These are phyloP conservation scores for Actinomortierella ambigua DNA, from an alignment of 371 early-diverging fungal species.

Conservation along the genomic window DNA sequence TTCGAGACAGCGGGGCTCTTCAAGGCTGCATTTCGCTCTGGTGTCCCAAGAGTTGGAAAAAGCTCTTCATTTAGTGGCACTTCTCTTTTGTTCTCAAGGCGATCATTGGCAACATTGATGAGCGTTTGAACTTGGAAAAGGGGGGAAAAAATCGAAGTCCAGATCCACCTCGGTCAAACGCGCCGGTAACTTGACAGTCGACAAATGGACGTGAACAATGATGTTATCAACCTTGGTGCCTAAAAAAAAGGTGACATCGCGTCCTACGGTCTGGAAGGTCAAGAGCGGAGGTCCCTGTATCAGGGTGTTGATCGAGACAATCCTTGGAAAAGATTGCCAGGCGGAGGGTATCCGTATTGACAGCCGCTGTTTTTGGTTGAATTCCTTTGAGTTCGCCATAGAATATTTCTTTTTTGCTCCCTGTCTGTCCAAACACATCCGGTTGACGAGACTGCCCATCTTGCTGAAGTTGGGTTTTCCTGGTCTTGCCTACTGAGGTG, in stretches of 20 bases:
- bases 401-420: conserved; percentile 4
- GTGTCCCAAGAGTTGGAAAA: conserved; percentile 17
- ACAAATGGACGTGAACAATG: conserved; percentile 8
- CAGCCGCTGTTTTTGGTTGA: conserved; percentile 3
- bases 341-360: conserved; percentile 12
- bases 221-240: conserved; percentile 10
- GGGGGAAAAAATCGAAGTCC: conserved; percentile 12
- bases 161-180: conserved; percentile 11
- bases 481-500: conserved; percentile 5
- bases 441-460: conserved; percentile 11
- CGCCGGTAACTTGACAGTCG: conserved; percentile 8
- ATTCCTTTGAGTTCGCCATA: conserved; percentile 15
- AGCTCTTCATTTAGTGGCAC: conserved; percentile 8
- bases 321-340: conserved; percentile 16
- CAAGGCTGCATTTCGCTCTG: conserved; percentile 14
- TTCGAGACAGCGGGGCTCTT: too few relatives aligned
- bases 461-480: conserved; percentile 10
- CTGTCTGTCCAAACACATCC: conserved; percentile 5
- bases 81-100: conserved; percentile 10
- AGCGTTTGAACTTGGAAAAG: conserved; percentile 14
- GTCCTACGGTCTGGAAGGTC: conserved; percentile 12
- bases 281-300: conserved; percentile 9
- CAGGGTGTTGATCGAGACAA: conserved; percentile 7
- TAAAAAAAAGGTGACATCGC: conserved; percentile 13
- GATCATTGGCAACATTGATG: conserved; percentile 8